phyloP scores from a whole-genome alignment of 352 stramenopile genomes.

The Phytophthora multivora region DNA sequence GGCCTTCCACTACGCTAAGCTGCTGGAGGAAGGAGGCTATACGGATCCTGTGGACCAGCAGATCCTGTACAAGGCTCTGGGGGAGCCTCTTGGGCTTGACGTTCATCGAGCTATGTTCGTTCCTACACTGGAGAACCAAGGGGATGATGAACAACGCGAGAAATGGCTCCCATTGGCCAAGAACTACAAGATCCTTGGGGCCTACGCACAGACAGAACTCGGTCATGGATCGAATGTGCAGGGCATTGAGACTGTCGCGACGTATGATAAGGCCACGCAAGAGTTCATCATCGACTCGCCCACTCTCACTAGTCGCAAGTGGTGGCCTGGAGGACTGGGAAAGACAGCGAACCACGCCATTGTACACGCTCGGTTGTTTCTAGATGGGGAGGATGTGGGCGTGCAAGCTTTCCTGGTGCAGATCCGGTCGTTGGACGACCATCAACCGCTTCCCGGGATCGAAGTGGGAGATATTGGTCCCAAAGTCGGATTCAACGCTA shows the following conservation, averaged over 20 bases:
- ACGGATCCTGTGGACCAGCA: constrained; percentile 23
- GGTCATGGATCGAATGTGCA: constrained; percentile 44
- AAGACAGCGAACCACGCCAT: constrained; percentile 42
- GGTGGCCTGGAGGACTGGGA: constrained; percentile 88
- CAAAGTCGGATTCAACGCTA: constrained; percentile 33
- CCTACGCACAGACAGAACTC: constrained; percentile 38
- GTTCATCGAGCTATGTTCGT: constrained; percentile 37
- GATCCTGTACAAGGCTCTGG: constrained; percentile 29
- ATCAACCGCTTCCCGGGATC: constrained; percentile 31
- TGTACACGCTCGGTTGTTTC: constrained; percentile 27
- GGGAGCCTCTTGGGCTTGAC: constrained; percentile 23
- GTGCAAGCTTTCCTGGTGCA: constrained; percentile 38
- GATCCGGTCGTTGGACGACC: constrained; percentile 30
- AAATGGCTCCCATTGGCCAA: constrained; percentile 35
- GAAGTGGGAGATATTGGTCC: constrained; percentile 39
- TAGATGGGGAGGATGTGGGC: constrained; percentile 34
- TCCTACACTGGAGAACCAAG: constrained; percentile 36
- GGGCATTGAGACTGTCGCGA: constrained; percentile 36
- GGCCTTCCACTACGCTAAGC: constrained; percentile 28
- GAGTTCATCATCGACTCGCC: constrained; percentile 96
- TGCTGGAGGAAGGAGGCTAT: constrained; percentile 24
- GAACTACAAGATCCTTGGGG: constrained; percentile 32
- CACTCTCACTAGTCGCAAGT: constrained; percentile 94
- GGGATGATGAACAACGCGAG: constrained; percentile 21
- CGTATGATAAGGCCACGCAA: constrained; percentile 79